Evolutionary conservation across 2,329 filamentous ascomycete genomes (phyloP), one percentile per base, ranked within the genome.

Genomic region (Neodidymelliopsis sp.): DNA sequence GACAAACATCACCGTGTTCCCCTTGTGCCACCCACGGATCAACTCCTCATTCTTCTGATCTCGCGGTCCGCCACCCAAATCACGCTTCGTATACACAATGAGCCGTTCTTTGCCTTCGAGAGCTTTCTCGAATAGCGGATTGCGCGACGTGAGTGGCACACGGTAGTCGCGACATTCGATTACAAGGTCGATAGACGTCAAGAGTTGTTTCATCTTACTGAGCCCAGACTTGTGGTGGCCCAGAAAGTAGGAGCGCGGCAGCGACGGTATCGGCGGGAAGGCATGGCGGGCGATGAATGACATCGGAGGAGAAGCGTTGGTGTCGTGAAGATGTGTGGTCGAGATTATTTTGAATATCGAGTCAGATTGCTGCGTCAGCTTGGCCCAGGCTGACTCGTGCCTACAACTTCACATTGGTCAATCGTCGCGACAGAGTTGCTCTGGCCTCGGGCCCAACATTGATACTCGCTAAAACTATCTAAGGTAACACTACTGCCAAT

Each of bases 131-230:
- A 99, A 93, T 34, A 92, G 77, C 0, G 92, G 93, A 69, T 99
- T 99, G 60, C 90, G 85, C 3, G 90, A 94, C 0, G 91, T 92
- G 8, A 97, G 77, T 0, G 94, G 94, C 0, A 96, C 86, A 36
- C 94, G 87, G 70, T 91, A 91, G 77, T 99, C 94, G 67, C 94
- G 89, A 72, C 92, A 97, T 77, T 99, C 94, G 67, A 99, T 84
- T 43, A 99, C 85, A 31, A 97, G 85, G 66, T 92, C 89, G 63
- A 97, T 89, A 55, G 85, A 86, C 20, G 86, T 85, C 37, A 99
- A 82, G 69, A 89, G 81, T 28, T 84, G 84, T 70, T 90, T 89
- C 87, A 97, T 96, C 70, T 89, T 88, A 36, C 82, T 79, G 23
- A 96, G 80, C 12, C 90, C 94, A 8, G 89, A 83, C 53, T 85